These are phyloP conservation scores for Phytophthora cajani DNA, from an alignment of 352 stramenopile genomes.

Conservation along the genomic window DNA sequence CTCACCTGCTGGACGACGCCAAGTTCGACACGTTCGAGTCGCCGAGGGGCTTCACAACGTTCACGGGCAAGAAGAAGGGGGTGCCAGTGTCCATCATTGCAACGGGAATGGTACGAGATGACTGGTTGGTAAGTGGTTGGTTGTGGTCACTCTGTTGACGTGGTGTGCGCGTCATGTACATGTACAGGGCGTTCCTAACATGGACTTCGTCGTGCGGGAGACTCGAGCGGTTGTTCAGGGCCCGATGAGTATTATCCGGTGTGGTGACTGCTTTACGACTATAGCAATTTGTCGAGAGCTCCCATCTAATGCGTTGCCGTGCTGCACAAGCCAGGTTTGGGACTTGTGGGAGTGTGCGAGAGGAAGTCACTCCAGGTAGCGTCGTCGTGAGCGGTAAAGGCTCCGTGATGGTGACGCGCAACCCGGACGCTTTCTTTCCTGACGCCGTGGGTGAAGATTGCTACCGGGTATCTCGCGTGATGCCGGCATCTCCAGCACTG, in stretches of 20 bases:
- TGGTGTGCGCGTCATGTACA: no score
- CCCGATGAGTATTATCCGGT: slow-evolving; percentile 63
- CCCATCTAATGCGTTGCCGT: neutral
- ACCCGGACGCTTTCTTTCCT: slow-evolving; percentile 61
- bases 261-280: neutral
- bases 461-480: slow-evolving; percentile 47
- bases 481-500: slow-evolving; percentile 39
- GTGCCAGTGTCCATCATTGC: slow-evolving; percentile 61
- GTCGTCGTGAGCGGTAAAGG: slow-evolving; percentile 62
- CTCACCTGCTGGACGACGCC: slow-evolving; percentile 39
- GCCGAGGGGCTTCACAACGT: slow-evolving; percentile 62
- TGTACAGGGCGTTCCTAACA: slow-evolving; percentile 71
- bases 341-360: slow-evolving; percentile 56
- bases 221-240: slow-evolving; percentile 54
- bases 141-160: no score
- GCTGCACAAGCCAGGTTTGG: slow-evolving; percentile 42
- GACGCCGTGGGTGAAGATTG: slow-evolving; percentile 28
- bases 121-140: neutral
- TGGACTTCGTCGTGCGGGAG: slow-evolving; percentile 82
- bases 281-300: neutral
- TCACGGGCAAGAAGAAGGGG: slow-evolving; percentile 57
- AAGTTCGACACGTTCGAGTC: slow-evolving; percentile 43
- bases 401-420: slow-evolving; percentile 36
- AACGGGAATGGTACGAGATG: slow-evolving; percentile 58
- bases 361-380: slow-evolving; percentile 50